phyloP scores from a whole-genome alignment of 768 basidiomycete genomes.

The Sarcodon sp. region DNA sequence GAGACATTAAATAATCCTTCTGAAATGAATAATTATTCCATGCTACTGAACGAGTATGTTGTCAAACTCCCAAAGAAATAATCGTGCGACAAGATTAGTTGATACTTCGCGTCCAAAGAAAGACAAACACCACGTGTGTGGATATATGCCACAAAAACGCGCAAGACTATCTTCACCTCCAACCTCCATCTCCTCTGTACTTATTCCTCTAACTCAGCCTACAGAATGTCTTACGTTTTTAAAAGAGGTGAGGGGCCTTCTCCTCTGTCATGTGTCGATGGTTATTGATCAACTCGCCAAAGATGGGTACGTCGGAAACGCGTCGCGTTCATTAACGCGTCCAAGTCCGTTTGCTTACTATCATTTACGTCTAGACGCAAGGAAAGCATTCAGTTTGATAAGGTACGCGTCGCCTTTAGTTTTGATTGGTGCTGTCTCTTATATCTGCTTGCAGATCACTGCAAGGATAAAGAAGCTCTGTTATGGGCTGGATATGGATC shows the following conservation, averaged over 20 bases:
- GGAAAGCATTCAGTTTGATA: constrained; percentile 89
- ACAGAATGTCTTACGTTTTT: constrained; percentile 36
- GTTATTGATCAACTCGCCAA: constrained; percentile 5
- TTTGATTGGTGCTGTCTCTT: constrained; percentile 2
- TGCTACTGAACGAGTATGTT: too few species aligned
- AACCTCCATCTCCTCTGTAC: constrained; percentile 4
- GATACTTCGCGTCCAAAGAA: too few species aligned
- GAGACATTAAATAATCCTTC: too few species aligned
- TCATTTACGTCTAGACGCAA: constrained; percentile 44
- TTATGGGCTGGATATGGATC: constrained; percentile 88
- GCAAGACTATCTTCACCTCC: constrained; percentile 14
- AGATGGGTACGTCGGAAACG: constrained; percentile 37
- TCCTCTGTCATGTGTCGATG: constrained; percentile 1
- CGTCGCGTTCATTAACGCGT: constrained; percentile 8
- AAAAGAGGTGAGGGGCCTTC: constrained; percentile 31
- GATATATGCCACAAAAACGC: neutral
- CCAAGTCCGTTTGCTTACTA: constrained; percentile 6
- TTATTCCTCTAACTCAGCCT: constrained; percentile 2
- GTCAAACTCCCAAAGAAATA: too few species aligned
- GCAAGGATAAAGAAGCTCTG: constrained; percentile 82
- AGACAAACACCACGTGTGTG: too few species aligned
- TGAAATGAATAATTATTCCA: too few species aligned
- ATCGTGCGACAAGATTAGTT: too few species aligned
- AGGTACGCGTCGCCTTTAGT: constrained; percentile 33
- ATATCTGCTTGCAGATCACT: constrained; percentile 47